Evolutionary conservation across 495 filamentous ascomycete genomes (phyloP), one percentile per base, ranked within the genome.

Genomic region (Aspergillus ellipticus): DNA sequence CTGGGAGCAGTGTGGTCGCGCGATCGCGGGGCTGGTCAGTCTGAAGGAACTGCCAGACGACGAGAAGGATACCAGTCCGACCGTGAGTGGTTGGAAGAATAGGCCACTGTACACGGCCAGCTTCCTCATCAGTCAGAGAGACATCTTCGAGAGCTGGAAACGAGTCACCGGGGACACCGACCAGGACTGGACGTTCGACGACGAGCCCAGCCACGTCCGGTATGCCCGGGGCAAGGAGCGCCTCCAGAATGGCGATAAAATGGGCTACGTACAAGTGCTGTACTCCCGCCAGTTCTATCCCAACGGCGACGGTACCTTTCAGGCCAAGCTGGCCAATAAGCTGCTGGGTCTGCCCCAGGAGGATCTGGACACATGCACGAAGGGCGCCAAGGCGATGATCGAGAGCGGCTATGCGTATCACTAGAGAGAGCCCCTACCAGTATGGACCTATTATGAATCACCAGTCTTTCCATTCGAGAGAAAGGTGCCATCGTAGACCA

Each of bases 281-380:
- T 86, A 85, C 49, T 58, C 77, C 16, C 68, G 75, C 9, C 60
- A 67, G 0, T 86, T 86, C 53, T 80, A 61, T 43, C 72, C 71
- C 7, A 71, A 75, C 21, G 74, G 64, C 15, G 49, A 60, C 0
- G 71, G 70, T 19, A 63, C 81, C 22, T 69, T 58, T 47, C 68
- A 72, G 47, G 61, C 22, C 16, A 73, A 59, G 45, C 58, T 55
- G 21, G 66, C 71, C 22, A 87, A 86, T 65, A 72, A 70, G 24
- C 49, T 74, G 39, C 65, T 87, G 48, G 79, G 75, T 0, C 58
- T 88, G 63, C 74, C 76, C 20, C 67, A 75, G 60, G 85, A 87
- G 71, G 76, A 75, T 54, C 45, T 88, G 55, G 83, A 85, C 66
- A 79, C 80, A 58, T 55, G 35, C 13, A 39, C 35, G 11, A 39